Evolutionary conservation across 2,329 filamentous ascomycete genomes (phyloP), one percentile per base, ranked within the genome.

Genomic region (Calonectria pauciramosa): DNA sequence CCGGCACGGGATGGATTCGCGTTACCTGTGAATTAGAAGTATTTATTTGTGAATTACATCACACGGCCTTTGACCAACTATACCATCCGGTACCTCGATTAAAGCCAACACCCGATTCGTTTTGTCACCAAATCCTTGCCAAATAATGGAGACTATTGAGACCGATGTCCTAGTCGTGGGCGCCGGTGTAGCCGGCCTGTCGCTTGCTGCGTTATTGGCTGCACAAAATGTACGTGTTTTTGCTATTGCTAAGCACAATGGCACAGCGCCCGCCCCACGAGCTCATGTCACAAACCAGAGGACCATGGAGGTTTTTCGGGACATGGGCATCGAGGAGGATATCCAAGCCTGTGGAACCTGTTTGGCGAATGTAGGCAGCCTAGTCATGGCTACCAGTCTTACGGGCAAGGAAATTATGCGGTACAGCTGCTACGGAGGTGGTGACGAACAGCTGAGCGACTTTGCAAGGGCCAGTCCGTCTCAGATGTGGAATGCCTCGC

Each of bases 251-350:
- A 60, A 60, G 56, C 56, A 60, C 7, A 60, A 41, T 28, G 56
- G 56, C 34, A 60, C 56, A 34, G 56, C 56, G 13, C 56, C 56
- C 7, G 56, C 56, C 6, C 56, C 56, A 9, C 56, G 56, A 23
- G 56, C 56, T 8, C 56, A 60, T 20, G 56, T 60, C 9, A 60
- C 56, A 26, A 60, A 60, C 34, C 56, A 60, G n/a, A 41, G 56
- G n/a, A 60, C 56, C n/a, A 60, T 60, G 56, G 56, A 60, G 23
- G 34, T 60, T 16, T 60, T 60, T 41, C 56, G 56, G 7, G 56
- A 60, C 20, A 60, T 60, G 34, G 56, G 56, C 14, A 60, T 60
- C 13, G 56, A 60, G 23, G 34, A 60, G 8, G n/a, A 38, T 10
- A 23, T 60, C 32, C 41, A 60, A 26, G 56, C 32, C 4, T 41